A percentile compares a stretch with the other conserved stretches of the same genome.
phyloP scores from a whole-genome alignment of 2,329 filamentous ascomycete genomes.

The Blastomyces emzantsi region DNA sequence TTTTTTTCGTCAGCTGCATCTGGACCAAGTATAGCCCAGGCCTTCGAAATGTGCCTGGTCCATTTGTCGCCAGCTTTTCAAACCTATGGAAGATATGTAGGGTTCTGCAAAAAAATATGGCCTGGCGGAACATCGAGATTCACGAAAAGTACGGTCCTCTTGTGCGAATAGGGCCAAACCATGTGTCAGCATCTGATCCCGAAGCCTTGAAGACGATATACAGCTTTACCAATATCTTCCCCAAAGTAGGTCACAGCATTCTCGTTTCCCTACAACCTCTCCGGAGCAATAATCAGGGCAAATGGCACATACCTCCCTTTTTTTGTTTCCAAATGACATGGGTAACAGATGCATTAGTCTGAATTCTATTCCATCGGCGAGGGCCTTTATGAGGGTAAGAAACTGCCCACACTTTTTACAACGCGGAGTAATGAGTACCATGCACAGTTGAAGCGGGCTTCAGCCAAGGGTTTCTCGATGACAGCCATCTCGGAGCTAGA shows the following conservation, averaged over 20 bases:
- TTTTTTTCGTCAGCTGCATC: not conserved
- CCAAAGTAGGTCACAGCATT: constrained; percentile 17
- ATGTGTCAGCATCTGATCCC: constrained; percentile 63
- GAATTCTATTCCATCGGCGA: not conserved
- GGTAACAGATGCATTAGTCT: not conserved
- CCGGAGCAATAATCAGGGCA: not conserved
- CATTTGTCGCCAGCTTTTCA: constrained; percentile 55
- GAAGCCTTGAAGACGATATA: constrained; percentile 66
- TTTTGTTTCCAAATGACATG: not conserved
- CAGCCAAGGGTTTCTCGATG: constrained; percentile 17
- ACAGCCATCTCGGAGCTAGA: constrained; percentile 18
- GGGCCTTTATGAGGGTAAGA: not conserved
- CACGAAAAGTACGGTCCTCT: constrained; percentile 65
- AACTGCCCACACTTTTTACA: constrained; percentile 2
- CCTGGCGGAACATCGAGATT: constrained; percentile 57
- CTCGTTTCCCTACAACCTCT: not conserved
- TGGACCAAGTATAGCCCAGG: not conserved
- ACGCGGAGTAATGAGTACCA: constrained; percentile 1
- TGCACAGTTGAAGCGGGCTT: not conserved
- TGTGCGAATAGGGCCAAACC: constrained; percentile 66
- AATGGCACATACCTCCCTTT: not conserved
- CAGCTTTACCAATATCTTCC: constrained; percentile 56
- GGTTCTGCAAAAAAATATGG: constrained; percentile 54
- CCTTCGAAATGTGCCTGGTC: constrained; percentile 49
- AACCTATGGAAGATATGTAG: constrained; percentile 68